A percentile compares a stretch with the other conserved stretches of the same genome.
Conservation (phyloP, 2,329 filamentous ascomycete genomes). For the Fusarium sp. region DNA sequence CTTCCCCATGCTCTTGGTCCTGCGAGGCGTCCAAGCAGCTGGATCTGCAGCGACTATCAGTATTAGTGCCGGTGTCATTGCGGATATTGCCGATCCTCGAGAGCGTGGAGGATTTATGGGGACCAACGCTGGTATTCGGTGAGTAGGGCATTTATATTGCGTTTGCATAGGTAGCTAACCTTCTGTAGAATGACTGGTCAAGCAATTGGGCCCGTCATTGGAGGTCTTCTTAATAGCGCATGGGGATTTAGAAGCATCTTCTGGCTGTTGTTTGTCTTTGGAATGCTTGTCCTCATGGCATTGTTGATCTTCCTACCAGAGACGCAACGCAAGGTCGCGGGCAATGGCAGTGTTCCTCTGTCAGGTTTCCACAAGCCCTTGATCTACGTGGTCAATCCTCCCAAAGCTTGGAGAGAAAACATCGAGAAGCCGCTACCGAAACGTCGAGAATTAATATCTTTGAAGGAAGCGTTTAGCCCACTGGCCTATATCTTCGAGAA, state of each 20-base stretch:
- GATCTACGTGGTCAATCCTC: conserved; percentile 12
- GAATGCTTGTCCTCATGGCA: conserved; percentile 34
- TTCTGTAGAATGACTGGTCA: conserved; percentile 29
- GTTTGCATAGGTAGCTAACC: not conserved
- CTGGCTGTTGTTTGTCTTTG: conserved; percentile 43
- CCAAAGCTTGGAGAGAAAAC: not conserved
- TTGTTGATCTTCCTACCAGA: conserved; percentile 45
- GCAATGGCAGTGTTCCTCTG: conserved; percentile 41
- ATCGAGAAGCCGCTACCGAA: not conserved
- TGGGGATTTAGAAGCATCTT: conserved; percentile 50
- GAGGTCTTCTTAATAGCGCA: conserved; percentile 44
- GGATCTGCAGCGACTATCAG: conserved; percentile 40
- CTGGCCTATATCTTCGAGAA: conserved; percentile 53
- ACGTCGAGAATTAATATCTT: not conserved
- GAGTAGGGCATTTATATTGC: not conserved
- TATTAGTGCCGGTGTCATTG: conserved; percentile 40
- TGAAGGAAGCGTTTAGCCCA: not conserved
- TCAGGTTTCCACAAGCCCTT: conserved; percentile 44
- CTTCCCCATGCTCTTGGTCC: conserved; percentile 14
- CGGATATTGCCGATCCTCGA: conserved; percentile 33
- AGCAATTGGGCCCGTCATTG: conserved; percentile 50
- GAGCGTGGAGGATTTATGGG: conserved; percentile 40
- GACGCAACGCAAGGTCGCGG: conserved; percentile 45
- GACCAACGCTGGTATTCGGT: conserved; percentile 20
- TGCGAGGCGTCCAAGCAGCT: conserved; percentile 36